phyloP scores from a whole-genome alignment of 2,329 filamentous ascomycete genomes.

The Trichoderma koningii region DNA sequence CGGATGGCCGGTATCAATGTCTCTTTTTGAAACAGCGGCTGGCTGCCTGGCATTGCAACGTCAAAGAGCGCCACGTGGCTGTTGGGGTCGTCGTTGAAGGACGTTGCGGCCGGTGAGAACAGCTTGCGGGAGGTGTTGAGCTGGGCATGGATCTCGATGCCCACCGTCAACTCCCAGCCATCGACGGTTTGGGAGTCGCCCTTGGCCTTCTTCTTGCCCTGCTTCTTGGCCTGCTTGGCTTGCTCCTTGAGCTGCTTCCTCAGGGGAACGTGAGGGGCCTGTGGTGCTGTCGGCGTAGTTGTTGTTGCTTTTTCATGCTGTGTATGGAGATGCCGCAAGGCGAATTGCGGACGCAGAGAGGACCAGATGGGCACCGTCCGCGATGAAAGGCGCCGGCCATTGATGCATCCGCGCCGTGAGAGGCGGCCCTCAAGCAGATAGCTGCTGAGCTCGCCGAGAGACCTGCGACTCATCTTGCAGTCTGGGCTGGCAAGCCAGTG shows the following conservation, averaged over 20 bases:
- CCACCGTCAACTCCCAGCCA: conserved; percentile 91
- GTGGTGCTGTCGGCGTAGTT: conserved; percentile 8
- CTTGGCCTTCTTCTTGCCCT: conserved; percentile 54
- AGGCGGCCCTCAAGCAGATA: conserved; percentile 54
- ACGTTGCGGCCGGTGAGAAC: conserved; percentile 73
- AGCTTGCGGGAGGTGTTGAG: conserved; percentile 87
- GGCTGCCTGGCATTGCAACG: conserved; percentile 82
- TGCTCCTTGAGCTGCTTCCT: conserved; percentile 74
- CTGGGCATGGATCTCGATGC: conserved; percentile 96
- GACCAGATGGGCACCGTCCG: conserved; percentile 29
- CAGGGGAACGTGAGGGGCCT: conserved; percentile 50
- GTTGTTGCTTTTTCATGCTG: conserved; percentile 29
- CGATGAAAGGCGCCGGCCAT: conserved; percentile 28
- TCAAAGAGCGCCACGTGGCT: conserved; percentile 89
- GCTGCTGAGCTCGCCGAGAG: conserved; percentile 48
- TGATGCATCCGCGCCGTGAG: conserved; percentile 46
- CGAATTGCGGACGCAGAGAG: conserved; percentile 25
- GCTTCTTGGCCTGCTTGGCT: conserved; percentile 69
- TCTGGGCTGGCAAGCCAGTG: no score
- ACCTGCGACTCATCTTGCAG: conserved; percentile 47
- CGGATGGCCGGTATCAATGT: conserved; percentile 87
- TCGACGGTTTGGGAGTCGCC: conserved; percentile 53
- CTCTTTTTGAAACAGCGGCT: conserved; percentile 81
- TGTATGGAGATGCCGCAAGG: conserved; percentile 39
- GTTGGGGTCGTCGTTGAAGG: conserved; percentile 72